Base-by-base conservation (phyloP, 345 rosid species). In the Bruguiera parviflora region DNA sequence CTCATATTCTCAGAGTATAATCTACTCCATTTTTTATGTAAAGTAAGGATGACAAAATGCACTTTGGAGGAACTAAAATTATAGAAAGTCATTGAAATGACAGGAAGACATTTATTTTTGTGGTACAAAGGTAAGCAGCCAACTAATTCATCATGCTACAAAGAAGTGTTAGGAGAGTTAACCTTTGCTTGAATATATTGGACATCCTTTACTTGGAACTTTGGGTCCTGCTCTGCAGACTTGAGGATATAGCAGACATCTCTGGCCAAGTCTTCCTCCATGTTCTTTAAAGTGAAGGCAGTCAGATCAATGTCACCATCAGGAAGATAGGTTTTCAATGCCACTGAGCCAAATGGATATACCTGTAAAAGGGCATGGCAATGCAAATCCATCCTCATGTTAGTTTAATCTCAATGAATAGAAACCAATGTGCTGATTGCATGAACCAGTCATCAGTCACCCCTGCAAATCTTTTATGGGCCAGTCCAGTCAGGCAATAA, bases 241-340 rank as follows among this genome's bases (percentile, higher is more conserved):
- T 64, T 39, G 58, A 77, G 77, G 53, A 72, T 53, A n/a, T 39
- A 22, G 69, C 46, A 68, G 62, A 77, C 58, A 52, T 64, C 67
- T 65, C 57, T 63, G 9, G 76, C 80, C 70, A 77, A 63, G 27
- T 72, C 76, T 39, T 77, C 76, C 71, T 72, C 80, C 73, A 53
- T 58, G 61, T 31, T 64, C 32, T 37, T 66, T 19, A 63, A 69
- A 52, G 61, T 58, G 64, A 77, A 56, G 33, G 39, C 60, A 39
- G 72, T 77, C 49, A 72, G 73, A 72, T 77, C 80, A 53, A 77
- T 77, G 53, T 77, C 80, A 35, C 80, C 80, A 72, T 77, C 76
- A 46, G 80, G 80, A 57, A 77, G 73, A 68, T 77, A 77, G 37
- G 80, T 77, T 64, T 67, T 77, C 58, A 77, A 37, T 59, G 80